phyloP scores from a whole-genome alignment of 2,329 filamentous ascomycete genomes.

The Colletotrichum sp. region DNA sequence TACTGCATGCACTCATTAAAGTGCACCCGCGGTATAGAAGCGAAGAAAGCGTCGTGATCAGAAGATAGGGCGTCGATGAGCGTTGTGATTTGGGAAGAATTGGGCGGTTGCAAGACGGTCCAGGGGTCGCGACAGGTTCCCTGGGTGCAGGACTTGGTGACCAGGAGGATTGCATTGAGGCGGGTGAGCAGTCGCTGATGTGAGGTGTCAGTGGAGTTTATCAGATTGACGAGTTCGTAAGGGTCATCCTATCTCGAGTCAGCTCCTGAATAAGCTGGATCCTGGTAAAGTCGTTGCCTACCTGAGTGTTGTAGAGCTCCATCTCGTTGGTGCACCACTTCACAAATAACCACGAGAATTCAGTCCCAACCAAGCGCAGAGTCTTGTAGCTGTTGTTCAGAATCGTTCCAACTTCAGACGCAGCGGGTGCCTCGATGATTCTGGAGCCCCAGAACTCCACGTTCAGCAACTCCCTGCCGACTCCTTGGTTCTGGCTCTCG shows the following conservation, averaged over 20 bases:
- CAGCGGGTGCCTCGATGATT: conserved; percentile 1
- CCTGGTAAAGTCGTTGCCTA: neutral
- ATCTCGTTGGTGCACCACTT: conserved; percentile 31
- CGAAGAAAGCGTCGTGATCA: neutral
- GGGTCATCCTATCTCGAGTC: conserved; percentile 21
- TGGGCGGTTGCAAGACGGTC: conserved; percentile 17
- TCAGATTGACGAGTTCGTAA: conserved; percentile 29
- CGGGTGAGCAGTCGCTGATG: neutral
- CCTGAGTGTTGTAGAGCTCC: conserved; percentile 34
- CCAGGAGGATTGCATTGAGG: conserved; percentile 29
- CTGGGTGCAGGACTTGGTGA: conserved; percentile 29
- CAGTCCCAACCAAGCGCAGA: conserved; percentile 27
- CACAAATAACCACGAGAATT: conserved; percentile 27
- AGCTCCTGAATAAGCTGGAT: neutral
- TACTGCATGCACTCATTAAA: neutral
- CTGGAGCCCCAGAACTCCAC: conserved; percentile 31
- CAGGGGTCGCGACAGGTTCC: conserved; percentile 27
- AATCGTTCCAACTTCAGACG: conserved; percentile 21
- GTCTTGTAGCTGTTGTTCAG: conserved; percentile 32
- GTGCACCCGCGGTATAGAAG: neutral
- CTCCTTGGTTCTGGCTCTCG: conserved; percentile 4
- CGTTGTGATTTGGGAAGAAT: neutral
- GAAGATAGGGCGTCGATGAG: neutral
- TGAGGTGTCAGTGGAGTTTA: conserved; percentile 8
- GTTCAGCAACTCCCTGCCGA: conserved; percentile 27